Percentiles rank a stretch among this genome's conserved stretches.
Evolutionary conservation across 345 rosid genomes (phyloP).

Genomic region (Garcia nutans): DNA sequence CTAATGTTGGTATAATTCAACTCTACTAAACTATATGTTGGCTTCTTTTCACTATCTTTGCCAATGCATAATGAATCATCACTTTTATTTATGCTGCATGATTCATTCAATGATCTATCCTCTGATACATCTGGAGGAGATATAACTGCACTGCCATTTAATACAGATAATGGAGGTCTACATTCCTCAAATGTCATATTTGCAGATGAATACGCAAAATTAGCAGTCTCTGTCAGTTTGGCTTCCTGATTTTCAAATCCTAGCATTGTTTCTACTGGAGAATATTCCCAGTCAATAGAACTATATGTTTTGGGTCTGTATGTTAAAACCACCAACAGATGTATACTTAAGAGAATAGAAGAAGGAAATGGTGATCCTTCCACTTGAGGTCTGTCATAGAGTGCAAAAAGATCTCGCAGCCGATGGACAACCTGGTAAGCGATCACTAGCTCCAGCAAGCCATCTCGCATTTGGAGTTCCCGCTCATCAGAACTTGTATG

Average conservation of each 20-base stretch:
- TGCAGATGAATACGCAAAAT: slow-evolving; percentile 23
- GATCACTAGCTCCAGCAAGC: slow-evolving; percentile 62
- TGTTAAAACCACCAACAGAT: slow-evolving; percentile 64
- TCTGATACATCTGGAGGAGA: slow-evolving; percentile 35
- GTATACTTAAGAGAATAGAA: slow-evolving; percentile 60
- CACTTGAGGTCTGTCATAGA: slow-evolving; percentile 79
- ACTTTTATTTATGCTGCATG: slow-evolving; percentile 21
- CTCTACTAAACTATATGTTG: slow-evolving; percentile 20
- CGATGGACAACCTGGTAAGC: slow-evolving; percentile 74
- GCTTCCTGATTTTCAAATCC: slow-evolving; percentile 30
- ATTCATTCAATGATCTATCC: slow-evolving; percentile 35
- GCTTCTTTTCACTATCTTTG: slow-evolving; percentile 34
- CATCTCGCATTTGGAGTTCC: slow-evolving; percentile 64
- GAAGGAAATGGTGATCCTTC: slow-evolving; percentile 81
- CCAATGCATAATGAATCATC: slow-evolving; percentile 19
- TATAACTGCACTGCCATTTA: slow-evolving; percentile 24
- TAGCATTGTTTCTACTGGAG: slow-evolving; percentile 30
- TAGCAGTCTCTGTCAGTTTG: slow-evolving; percentile 29
- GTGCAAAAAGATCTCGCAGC: slow-evolving; percentile 68
- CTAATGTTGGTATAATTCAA: slow-evolving; percentile 19
- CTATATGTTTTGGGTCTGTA: slow-evolving; percentile 37
- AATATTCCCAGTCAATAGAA: slow-evolving; percentile 50
- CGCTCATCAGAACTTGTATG: slow-evolving; percentile 56
- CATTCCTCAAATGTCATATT: slow-evolving; percentile 35
- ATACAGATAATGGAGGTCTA: slow-evolving; percentile 27